Evolutionary conservation across 2,329 filamentous ascomycete species (phyloP), one percentile per base, ranked within the genome.

Genomic region (Akanthomyces dipterigenus): DNA sequence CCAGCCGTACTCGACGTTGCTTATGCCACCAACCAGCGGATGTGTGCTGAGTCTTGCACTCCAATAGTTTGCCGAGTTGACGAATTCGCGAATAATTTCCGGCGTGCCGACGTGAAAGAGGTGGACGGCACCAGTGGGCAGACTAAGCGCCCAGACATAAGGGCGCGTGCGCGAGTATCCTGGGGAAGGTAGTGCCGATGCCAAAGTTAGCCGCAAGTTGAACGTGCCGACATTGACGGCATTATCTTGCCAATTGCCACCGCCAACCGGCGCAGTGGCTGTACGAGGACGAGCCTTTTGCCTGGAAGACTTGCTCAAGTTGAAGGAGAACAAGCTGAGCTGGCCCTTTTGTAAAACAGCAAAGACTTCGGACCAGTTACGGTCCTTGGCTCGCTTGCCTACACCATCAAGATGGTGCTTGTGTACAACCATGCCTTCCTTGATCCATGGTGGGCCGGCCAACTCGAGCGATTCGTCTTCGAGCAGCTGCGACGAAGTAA

Each of bases 1-100:
- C 95, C 95, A 99, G 58, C 95, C 95, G 70, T 97, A 98, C 73
- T 99, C 95, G 67, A 98, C 89, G 72, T 97, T 99, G 75, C 91
- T 96, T 67, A 99, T 90, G 61, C 93, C 93, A 62, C 95, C 95
- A 38, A 93, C 85, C 36, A 99, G 79, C 2, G 95, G 95, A 71
- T 98, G 92, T 64, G 96, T 97, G 70, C 92, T 96, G 36, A 98
- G 81, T 56, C 95, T 85, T 2, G 95, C 93, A 70, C 91, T 95
- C 95, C 95, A 99, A 76, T 98, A 99, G 75, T 99, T 99, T 68
- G 91, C 91, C 1, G 93, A 96, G 20, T 86, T 88, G 57, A 98
- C 93, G 69, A 97, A 99, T 72, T 99, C 95, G 67, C 89, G 89
- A 67, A 93, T 90, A 68, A 98, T 96, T 68, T 99, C 95, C 0